Evolutionary conservation across 768 basidiomycete genomes (phyloP).

Genomic region (Tephrocybe sp.): DNA sequence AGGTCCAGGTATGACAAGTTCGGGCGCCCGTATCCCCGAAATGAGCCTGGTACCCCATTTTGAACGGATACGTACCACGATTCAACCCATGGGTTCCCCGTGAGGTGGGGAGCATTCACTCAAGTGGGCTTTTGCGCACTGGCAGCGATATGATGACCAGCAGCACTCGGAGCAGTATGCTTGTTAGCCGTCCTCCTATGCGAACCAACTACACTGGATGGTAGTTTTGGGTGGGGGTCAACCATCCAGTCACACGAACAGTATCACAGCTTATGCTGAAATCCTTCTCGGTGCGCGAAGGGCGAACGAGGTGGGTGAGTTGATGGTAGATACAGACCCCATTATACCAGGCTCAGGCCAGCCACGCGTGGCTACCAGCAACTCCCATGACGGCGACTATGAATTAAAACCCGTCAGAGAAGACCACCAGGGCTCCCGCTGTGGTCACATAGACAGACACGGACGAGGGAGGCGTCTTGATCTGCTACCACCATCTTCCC

Average conservation of each 20-base stretch:
- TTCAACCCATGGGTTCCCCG: slow-evolving; percentile 74
- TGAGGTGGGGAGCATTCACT: slow-evolving; percentile 42
- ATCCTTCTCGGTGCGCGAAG: slow-evolving; percentile 22
- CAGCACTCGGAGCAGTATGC: slow-evolving; percentile 21
- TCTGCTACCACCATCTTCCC: too few species aligned
- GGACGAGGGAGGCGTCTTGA: too few species aligned
- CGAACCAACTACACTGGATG: slow-evolving; percentile 34
- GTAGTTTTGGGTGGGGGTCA: slow-evolving; percentile 27
- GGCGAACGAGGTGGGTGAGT: slow-evolving; percentile 35
- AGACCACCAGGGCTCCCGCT: too few species aligned
- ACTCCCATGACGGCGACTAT: too few species aligned
- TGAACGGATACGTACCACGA: slow-evolving; percentile 69
- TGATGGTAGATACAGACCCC: too few species aligned
- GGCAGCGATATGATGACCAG: slow-evolving; percentile 18
- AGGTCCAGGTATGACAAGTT: slow-evolving; percentile 54
- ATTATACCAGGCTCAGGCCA: too few species aligned
- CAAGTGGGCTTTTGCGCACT: slow-evolving; percentile 21
- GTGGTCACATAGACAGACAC: too few species aligned
- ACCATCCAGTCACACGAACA: slow-evolving; percentile 38
- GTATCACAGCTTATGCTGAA: slow-evolving; percentile 30
- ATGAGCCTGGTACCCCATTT: slow-evolving; percentile 55
- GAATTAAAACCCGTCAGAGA: too few species aligned
- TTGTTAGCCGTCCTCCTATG: slow-evolving; percentile 39
- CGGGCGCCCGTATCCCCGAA: slow-evolving; percentile 44
- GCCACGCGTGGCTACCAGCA: too few species aligned